Evolutionary conservation across 768 basidiomycete species (phyloP).

Genomic region (Termitomyces sp.): DNA sequence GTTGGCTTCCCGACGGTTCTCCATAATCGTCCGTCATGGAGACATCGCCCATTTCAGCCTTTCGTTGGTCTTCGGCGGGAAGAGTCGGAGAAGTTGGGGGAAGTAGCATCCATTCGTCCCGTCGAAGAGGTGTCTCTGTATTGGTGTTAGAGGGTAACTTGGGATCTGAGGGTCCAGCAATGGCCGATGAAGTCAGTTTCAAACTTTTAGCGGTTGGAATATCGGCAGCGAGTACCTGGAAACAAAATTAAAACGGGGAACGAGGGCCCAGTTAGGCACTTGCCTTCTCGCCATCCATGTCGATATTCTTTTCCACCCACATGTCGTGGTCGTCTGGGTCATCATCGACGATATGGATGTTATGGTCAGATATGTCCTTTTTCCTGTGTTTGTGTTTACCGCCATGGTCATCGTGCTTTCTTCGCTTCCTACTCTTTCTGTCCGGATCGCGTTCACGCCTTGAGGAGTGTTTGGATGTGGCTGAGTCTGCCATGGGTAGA

Average conservation of each 20-base stretch:
- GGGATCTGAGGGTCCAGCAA: constrained; percentile 36
- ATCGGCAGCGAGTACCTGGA: constrained; percentile 58
- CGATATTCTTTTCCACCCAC: constrained; percentile 88
- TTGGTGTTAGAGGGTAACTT: constrained; percentile 40
- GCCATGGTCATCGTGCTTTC: constrained; percentile 40
- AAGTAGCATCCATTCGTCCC: constrained; percentile 91
- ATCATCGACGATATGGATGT: constrained; percentile 57
- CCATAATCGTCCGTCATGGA: constrained; percentile 65
- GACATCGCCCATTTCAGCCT: constrained; percentile 33
- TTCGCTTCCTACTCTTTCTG: constrained; percentile 50
- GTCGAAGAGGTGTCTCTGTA: constrained; percentile 48
- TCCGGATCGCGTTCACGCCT: constrained; percentile 37
- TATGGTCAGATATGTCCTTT: constrained; percentile 37
- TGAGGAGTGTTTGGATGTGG: constrained; percentile 18
- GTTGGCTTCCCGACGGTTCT: constrained; percentile 37
- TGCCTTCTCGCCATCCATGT: constrained; percentile 72
- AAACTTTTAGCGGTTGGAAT: constrained; percentile 77
- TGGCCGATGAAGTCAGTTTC: constrained; percentile 58
- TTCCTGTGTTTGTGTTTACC: constrained; percentile 35
- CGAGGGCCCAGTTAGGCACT: constrained; percentile 20
- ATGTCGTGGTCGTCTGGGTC: constrained; percentile 69
- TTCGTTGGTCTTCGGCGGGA: constrained; percentile 20
- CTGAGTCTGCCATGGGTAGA: constrained; percentile 11
- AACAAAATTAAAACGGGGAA: constrained; percentile 10
- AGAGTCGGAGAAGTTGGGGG: constrained; percentile 28